These are phyloP conservation scores for Mariannaea sp. DNA, from an alignment of 2,329 filamentous ascomycete genomes.

Conservation along the genomic window DNA sequence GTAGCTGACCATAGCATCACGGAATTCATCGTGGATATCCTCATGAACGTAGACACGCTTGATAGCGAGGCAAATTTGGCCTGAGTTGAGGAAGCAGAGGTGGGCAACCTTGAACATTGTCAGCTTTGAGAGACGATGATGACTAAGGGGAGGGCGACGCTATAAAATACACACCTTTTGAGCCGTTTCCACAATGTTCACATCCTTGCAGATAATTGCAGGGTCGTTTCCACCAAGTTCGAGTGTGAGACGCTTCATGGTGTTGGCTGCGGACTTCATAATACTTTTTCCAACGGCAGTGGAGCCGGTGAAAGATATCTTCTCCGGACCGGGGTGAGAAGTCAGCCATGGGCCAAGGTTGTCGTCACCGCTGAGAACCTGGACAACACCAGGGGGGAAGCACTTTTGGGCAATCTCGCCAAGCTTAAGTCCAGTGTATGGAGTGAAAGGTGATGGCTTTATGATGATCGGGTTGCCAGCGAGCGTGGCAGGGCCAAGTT, in stretches of 20 bases:
- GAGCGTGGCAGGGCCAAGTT: not conserved
- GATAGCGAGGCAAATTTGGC: conserved; percentile 46
- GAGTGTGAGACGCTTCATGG: conserved; percentile 24
- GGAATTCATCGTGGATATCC: conserved; percentile 60
- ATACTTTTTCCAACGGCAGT: conserved; percentile 58
- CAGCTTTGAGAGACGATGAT: not conserved
- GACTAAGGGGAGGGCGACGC: not conserved
- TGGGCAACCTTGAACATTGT: conserved; percentile 40
- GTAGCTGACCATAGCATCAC: conserved; percentile 42
- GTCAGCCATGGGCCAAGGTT: conserved; percentile 63
- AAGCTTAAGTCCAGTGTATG: conserved; percentile 63
- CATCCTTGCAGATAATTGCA: conserved; percentile 62
- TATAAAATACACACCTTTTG: conserved; percentile 40
- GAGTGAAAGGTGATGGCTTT: conserved; percentile 52
- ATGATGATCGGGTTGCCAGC: not conserved
- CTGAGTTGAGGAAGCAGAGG: conserved; percentile 61
- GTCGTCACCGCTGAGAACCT: conserved; percentile 64
- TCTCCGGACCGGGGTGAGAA: conserved; percentile 62
- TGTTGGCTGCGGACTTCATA: not conserved
- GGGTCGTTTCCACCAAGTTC: conserved; percentile 59
- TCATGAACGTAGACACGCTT: conserved; percentile 68
- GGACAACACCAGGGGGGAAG: conserved; percentile 67
- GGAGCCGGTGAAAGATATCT: conserved; percentile 68
- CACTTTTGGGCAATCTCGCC: conserved; percentile 61
- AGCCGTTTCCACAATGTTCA: conserved; percentile 50